phyloP scores from a whole-genome alignment of 495 filamentous ascomycete species.

The Penicillium cataractarum region DNA sequence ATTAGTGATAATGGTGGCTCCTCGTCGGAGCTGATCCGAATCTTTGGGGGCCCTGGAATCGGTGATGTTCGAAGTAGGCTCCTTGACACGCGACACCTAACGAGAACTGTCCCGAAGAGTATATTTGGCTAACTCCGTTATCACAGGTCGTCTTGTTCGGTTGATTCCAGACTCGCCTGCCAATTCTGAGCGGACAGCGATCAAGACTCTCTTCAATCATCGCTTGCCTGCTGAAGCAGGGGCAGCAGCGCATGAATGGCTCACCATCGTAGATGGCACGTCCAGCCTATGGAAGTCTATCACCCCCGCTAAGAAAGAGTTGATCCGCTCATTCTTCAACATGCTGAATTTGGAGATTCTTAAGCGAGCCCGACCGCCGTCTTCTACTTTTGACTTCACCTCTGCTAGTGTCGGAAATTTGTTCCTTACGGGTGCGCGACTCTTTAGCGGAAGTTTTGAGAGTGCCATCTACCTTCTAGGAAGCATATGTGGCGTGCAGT shows the following conservation, averaged over 20 bases:
- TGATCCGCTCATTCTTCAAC: conserved; percentile 90
- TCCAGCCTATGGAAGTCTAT: conserved; percentile 76
- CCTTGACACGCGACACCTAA: neutral
- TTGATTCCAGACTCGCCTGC: conserved; percentile 72
- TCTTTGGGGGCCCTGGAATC: conserved; percentile 92
- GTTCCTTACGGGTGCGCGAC: conserved; percentile 81
- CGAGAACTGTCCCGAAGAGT: neutral
- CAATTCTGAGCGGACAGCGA: conserved; percentile 67
- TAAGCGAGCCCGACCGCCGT: conserved; percentile 76
- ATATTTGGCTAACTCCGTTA: conserved; percentile 5
- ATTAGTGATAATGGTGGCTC: conserved; percentile 95
- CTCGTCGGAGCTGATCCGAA: conserved; percentile 86
- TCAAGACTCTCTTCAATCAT: conserved; percentile 84
- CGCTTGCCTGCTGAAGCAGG: conserved; percentile 63
- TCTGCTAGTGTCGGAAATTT: conserved; percentile 91
- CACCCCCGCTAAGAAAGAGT: conserved; percentile 81
- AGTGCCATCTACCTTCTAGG: conserved; percentile 80
- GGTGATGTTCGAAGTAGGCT: conserved; percentile 85
- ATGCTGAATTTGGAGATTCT: conserved; percentile 87
- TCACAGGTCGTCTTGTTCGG: conserved; percentile 79
- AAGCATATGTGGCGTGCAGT: conserved; percentile 77
- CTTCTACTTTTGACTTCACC: conserved; percentile 83
- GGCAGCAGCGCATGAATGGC: conserved; percentile 66
- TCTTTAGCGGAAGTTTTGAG: conserved; percentile 82
- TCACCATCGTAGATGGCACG: conserved; percentile 83